phyloP scores from a whole-genome alignment of 2,329 filamentous ascomycete species.

The Akanthomyces lecanii region DNA sequence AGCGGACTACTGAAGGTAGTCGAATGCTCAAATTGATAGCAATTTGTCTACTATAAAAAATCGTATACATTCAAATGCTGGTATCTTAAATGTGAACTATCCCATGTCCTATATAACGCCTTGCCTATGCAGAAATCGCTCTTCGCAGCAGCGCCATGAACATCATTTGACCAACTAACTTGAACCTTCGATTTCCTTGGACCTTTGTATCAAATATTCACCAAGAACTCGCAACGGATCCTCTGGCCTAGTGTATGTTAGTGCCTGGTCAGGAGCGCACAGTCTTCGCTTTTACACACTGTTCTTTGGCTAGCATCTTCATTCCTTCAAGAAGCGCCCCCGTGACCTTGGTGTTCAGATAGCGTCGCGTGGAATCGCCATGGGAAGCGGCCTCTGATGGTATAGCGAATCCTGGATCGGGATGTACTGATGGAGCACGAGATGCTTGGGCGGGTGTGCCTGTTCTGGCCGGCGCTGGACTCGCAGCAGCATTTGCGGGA shows the following conservation, averaged over 20 bases:
- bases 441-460: conserved; percentile 49
- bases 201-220: conserved; percentile 65
- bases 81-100: conserved; percentile 7
- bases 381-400: conserved; percentile 58
- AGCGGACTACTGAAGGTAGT: conserved; percentile 32
- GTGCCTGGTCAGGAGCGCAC: background rate
- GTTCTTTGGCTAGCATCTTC: conserved; percentile 66
- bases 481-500: conserved; percentile 34
- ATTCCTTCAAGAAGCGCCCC: conserved; percentile 67
- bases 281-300: conserved; percentile 51
- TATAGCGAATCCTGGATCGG: conserved; percentile 50
- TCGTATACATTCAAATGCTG: conserved; percentile 14
- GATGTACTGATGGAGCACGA: conserved; percentile 54
- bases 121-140: background rate
- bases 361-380: conserved; percentile 65
- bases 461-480: conserved; percentile 41
- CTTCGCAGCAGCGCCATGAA: background rate
- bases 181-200: conserved; percentile 51
- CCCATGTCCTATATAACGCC: conserved; percentile 11
- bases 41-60: conserved; percentile 25
- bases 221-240: conserved; percentile 67
- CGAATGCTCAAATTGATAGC: conserved; percentile 28
- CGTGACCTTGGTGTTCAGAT: conserved; percentile 68
- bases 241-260: conserved; percentile 45
- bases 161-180: background rate